A percentile compares a stretch with the other conserved stretches of the same genome.
phyloP scores from a whole-genome alignment of 2,329 filamentous ascomycete genomes.

The Pleurostoma richardsiae region DNA sequence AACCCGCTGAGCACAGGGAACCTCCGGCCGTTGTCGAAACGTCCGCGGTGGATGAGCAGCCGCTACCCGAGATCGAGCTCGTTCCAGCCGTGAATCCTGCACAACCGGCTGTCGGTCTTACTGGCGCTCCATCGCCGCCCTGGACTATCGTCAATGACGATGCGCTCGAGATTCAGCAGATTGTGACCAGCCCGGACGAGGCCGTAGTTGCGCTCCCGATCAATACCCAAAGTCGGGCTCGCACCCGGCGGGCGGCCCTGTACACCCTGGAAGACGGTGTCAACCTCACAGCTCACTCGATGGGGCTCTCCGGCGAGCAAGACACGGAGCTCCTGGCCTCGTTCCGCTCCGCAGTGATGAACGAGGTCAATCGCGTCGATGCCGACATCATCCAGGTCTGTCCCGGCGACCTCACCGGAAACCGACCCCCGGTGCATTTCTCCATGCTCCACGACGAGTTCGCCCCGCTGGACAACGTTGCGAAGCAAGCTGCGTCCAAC shows the following conservation, averaged over 20 bases:
- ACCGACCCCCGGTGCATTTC: slow-evolving; percentile 38
- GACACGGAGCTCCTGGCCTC: slow-evolving; percentile 40
- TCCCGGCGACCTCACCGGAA: slow-evolving; percentile 23
- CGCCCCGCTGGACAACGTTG: slow-evolving; percentile 32
- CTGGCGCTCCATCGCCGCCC: slow-evolving; percentile 2
- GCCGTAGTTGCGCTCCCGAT: slow-evolving; percentile 4
- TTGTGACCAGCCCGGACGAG: slow-evolving; percentile 4
- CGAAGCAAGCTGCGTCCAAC: slow-evolving; percentile 30
- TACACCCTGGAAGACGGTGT: slow-evolving; percentile 35
- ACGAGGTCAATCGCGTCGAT: slow-evolving; percentile 34
- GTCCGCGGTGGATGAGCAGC: background rate
- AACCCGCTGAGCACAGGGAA: background rate
- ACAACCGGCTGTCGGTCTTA: background rate
- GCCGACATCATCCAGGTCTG: slow-evolving; percentile 38
- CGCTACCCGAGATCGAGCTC: background rate
- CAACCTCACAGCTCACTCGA: slow-evolving; percentile 35
- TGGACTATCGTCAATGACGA: slow-evolving; percentile 4
- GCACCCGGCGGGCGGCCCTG: slow-evolving; percentile 6
- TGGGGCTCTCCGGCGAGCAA: slow-evolving; percentile 39
- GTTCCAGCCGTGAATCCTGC: background rate
- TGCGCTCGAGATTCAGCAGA: background rate
- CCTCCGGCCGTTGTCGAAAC: background rate
- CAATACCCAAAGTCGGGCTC: slow-evolving; percentile 4
- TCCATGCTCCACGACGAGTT: slow-evolving; percentile 37
- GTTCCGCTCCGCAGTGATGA: slow-evolving; percentile 39